Evolutionary conservation across 2,329 filamentous ascomycete species (phyloP).

Genomic region (Aureobasidium melanogenum): DNA sequence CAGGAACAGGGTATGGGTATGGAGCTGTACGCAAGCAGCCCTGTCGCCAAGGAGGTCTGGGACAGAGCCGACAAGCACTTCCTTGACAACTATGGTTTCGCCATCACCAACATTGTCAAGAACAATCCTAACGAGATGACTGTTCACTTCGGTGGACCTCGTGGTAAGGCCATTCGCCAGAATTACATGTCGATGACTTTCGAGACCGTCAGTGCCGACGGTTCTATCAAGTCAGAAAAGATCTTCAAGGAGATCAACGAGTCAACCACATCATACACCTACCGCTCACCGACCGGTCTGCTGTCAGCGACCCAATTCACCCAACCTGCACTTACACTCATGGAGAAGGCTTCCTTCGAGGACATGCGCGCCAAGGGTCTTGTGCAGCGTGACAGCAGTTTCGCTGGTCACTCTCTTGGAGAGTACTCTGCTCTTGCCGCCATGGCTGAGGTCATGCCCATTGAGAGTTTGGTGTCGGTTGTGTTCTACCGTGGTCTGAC

Average conservation of each 20-base stretch:
- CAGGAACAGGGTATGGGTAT: slow-evolving; percentile 99
- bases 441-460: slow-evolving; percentile 98
- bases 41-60: slow-evolving; percentile 95
- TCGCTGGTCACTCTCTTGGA: slow-evolving; percentile 93
- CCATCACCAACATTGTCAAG: slow-evolving; percentile 97
- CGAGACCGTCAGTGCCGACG: slow-evolving; percentile 90
- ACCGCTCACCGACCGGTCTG: slow-evolving; percentile 86
- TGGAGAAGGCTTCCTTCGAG: slow-evolving; percentile 99
- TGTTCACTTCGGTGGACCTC: slow-evolving; percentile 92
- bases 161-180: slow-evolving; percentile 92
- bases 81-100: slow-evolving; percentile 97
- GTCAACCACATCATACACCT: slow-evolving; percentile 90
- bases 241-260: slow-evolving; percentile 98
- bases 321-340: slow-evolving; percentile 89
- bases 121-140: slow-evolving; percentile 99
- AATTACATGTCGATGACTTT: slow-evolving; percentile 99
- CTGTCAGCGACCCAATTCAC: slow-evolving; percentile 98
- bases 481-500: slow-evolving; percentile 98
- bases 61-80: slow-evolving; percentile 96
- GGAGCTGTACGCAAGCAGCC: slow-evolving; percentile 90
- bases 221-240: slow-evolving; percentile 92
- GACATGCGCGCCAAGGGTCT: slow-evolving; percentile 98
- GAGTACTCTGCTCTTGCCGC: slow-evolving; percentile 97
- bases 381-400: slow-evolving; percentile 91
- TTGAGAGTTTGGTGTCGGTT: slow-evolving; percentile 93